Evolutionary conservation across 2,329 filamentous ascomycete genomes (phyloP), one percentile per base, ranked within the genome.

Genomic region (Nemania sp.): DNA sequence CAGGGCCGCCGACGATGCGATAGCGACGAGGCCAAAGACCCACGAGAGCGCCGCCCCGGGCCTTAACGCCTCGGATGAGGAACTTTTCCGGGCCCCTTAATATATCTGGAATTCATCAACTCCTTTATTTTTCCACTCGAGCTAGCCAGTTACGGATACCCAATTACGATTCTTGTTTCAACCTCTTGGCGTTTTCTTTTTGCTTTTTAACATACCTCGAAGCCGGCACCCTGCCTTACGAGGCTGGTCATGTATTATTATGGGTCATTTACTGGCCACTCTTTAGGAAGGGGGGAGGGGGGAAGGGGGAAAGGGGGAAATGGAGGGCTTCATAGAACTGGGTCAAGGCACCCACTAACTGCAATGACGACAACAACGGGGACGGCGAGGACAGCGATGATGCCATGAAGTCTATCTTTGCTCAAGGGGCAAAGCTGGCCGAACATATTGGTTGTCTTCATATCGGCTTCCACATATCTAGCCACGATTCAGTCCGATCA

Each of bases 1-100:
- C 2, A 57, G 37, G 15, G 5, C 20, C 5, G n/a, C 35, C 5
- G 43, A 56, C n/a, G 35, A 10, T 3, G 20, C 7, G 12, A 17
- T 43, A 12, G 20, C 15, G 12, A 13, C 32, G 34, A 47, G 25
- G 15, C 35, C 43, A 17, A 61, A 57, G 12, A 35, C 35, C 4
- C 49, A 11, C 5, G 34, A 50, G 25, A 43, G 18, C 43, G 12
- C 13, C 9, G 11, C 29, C 21, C 45, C 6, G 9, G 48, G 12
- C 25, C 20, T 49, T 9, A 39, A 20, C 18, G 57, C 49, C 7
- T 65, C 62, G 15, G 63, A 65, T 18, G 63, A 65, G 35, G 60
- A 65, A 11, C 54, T 65, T n/a, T 63, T 65, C 43, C 51, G 55
- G 34, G 42, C 49, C 20, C 25, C 17, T 21, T 60, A 32, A 55